A percentile compares a stretch with the other conserved stretches of the same genome.
phyloP scores from a whole-genome alignment of 2,329 filamentous ascomycete species.

The Beauveria asiatica region DNA sequence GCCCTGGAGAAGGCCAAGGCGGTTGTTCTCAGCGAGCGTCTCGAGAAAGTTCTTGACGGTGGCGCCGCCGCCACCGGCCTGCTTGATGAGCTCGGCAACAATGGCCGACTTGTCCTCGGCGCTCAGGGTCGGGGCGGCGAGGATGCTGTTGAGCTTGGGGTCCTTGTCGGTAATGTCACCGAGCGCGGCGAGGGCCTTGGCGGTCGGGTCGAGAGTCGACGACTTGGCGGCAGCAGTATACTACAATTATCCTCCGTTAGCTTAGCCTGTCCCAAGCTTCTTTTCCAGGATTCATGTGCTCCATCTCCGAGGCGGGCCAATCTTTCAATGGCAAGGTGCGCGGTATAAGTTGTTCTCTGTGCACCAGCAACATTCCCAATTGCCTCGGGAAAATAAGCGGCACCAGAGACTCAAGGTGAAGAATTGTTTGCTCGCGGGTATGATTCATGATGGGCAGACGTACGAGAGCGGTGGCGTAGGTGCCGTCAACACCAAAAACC shows the following conservation, averaged over 20 bases:
- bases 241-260: slow-evolving; percentile 40
- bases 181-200: slow-evolving; percentile 69
- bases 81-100: slow-evolving; percentile 80
- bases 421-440: too few relatives aligned
- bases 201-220: slow-evolving; percentile 73
- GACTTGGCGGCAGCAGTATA: slow-evolving; percentile 94
- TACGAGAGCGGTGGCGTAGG: slow-evolving; percentile 98
- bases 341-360: neutral
- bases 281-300: neutral
- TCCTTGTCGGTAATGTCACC: slow-evolving; percentile 69
- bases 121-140: slow-evolving; percentile 72
- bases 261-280: neutral
- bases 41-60: slow-evolving; percentile 90
- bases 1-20: slow-evolving; percentile 70
- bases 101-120: slow-evolving; percentile 76
- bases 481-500: slow-evolving; percentile 93
- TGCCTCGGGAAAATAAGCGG: neutral
- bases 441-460: slow-evolving; percentile 27
- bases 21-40: slow-evolving; percentile 93
- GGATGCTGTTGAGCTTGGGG: slow-evolving; percentile 66
- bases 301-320: neutral
- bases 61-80: slow-evolving; percentile 63
- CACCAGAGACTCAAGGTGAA: neutral
- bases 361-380: neutral
- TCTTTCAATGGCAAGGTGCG: neutral